These are phyloP conservation scores for Phanerochaete sordida DNA, from an alignment of 768 basidiomycete genomes.

Conservation along the genomic window DNA sequence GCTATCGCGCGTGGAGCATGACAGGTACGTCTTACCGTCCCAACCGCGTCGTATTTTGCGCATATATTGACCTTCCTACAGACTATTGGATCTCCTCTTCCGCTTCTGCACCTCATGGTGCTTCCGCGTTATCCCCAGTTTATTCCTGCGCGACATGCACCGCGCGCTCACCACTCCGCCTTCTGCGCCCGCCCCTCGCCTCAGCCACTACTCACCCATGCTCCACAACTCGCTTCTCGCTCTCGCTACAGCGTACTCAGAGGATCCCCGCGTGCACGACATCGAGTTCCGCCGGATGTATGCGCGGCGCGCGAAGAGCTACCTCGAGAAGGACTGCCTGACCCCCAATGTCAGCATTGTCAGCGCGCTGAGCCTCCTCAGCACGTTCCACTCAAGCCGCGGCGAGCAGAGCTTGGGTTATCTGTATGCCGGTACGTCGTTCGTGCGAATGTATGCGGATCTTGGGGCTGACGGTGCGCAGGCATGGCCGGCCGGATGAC, in stretches of 20 bases:
- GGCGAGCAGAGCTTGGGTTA: conserved; percentile 43
- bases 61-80: conserved; percentile 9
- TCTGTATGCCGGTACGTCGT: conserved; percentile 35
- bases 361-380: conserved; percentile 35
- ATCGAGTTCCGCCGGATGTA: conserved; percentile 28
- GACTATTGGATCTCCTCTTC: conserved; percentile 36
- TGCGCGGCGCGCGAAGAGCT: conserved; percentile 35
- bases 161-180: conserved; percentile 29
- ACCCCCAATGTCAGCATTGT: conserved; percentile 39
- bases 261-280: conserved; percentile 31
- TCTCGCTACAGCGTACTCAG: conserved; percentile 35
- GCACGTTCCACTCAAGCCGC: conserved; percentile 34
- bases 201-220: conserved; percentile 67
- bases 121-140: conserved; percentile 35
- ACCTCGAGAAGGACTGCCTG: conserved; percentile 37
- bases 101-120: conserved; percentile 38
- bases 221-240: conserved; percentile 64
- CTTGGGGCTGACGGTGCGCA: conserved; percentile 16
- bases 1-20: conserved; percentile 27
- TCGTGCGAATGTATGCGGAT: neutral
- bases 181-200: conserved; percentile 31
- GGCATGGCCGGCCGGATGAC: conserved; percentile 58
- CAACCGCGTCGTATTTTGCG: neutral
- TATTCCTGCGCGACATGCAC: conserved; percentile 42
- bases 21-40: conserved; percentile 15